These are phyloP conservation scores for Pestalotiopsis fici DNA, from an alignment of 2,329 filamentous ascomycete genomes.

Conservation along the genomic window DNA sequence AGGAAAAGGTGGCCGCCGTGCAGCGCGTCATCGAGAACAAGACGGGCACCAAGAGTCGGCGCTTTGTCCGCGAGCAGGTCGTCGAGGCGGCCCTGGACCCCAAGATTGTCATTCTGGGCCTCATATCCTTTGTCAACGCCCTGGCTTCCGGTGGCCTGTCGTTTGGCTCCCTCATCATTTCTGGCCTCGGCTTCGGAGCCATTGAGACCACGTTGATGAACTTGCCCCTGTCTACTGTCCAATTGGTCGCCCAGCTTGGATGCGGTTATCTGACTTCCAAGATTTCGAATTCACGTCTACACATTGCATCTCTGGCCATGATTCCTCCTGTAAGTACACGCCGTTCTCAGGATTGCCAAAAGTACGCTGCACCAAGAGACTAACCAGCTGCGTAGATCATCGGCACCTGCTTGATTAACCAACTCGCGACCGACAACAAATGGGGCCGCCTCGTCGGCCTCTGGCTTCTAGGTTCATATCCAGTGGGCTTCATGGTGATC, in stretches of 20 bases:
- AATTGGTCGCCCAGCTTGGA: slow-evolving; percentile 22
- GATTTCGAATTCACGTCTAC: slow-evolving; percentile 25
- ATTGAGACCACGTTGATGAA: slow-evolving; percentile 25
- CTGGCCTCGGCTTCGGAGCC: slow-evolving; percentile 24
- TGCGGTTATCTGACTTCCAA: slow-evolving; percentile 19
- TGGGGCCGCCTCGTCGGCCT: slow-evolving; percentile 31
- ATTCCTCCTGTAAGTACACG: slow-evolving; percentile 24
- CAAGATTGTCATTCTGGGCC: slow-evolving; percentile 23
- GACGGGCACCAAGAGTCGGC: slow-evolving; percentile 26
- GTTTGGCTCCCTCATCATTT: slow-evolving; percentile 25
- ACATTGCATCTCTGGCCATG: slow-evolving; percentile 29
- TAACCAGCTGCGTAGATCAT: slow-evolving; percentile 22
- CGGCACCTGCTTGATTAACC: slow-evolving; percentile 30
- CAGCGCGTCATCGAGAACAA: slow-evolving; percentile 29
- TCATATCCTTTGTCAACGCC: slow-evolving; percentile 25
- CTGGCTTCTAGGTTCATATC: slow-evolving; percentile 30
- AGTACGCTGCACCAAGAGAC: too few relatives aligned
- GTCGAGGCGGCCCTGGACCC: slow-evolving; percentile 23
- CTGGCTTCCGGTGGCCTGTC: slow-evolving; percentile 24
- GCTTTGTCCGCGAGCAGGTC: slow-evolving; percentile 20
- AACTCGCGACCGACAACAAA: slow-evolving; percentile 24
- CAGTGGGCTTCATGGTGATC: slow-evolving; percentile 30
- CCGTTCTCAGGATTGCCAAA: neutral
- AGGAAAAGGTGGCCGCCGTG: slow-evolving; percentile 26
- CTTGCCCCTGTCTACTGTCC: slow-evolving; percentile 22